Evolutionary conservation across 83 land plant species (phyloP).

Genomic region (Picea mariana): DNA sequence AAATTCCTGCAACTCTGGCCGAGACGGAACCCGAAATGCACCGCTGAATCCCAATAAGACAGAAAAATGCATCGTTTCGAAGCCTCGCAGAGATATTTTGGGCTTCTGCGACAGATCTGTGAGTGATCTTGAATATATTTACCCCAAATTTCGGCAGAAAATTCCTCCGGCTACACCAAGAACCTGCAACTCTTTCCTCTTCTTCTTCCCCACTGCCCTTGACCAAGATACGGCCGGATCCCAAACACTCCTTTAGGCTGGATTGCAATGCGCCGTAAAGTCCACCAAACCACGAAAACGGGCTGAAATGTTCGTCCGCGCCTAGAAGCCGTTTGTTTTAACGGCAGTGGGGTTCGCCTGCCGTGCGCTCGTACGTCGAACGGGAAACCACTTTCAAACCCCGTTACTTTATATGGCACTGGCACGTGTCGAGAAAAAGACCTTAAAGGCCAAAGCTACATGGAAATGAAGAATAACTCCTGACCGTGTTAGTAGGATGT

Average conservation of each 20-base stretch:
- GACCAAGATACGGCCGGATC: conserved; percentile 15
- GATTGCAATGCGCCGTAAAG: conserved; percentile 2
- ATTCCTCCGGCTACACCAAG: not conserved
- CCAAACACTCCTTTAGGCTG: not conserved
- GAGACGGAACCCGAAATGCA: not conserved
- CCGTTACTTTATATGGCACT: too few species aligned
- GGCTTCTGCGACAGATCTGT: not conserved
- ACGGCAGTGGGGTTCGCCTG: not conserved
- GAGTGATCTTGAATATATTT: not conserved
- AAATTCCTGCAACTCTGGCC: not conserved
- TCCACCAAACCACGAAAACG: conserved; percentile 17
- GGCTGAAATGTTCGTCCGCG: not conserved
- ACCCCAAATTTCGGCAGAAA: not conserved
- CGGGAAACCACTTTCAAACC: too few species aligned
- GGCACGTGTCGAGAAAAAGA: too few species aligned
- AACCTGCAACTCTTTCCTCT: conserved; percentile 11
- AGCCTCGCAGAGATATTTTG: not conserved
- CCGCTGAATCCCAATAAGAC: not conserved
- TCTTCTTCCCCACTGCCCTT: conserved; percentile 12
- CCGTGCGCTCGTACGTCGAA: too few species aligned
- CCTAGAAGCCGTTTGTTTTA: not conserved
- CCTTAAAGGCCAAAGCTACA: too few species aligned
- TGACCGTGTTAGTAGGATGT: too few species aligned
- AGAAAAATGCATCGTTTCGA: not conserved
- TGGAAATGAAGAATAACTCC: too few species aligned